Evolutionary conservation across 768 basidiomycete species (phyloP).

Genomic region (Austroboletus eburneus): DNA sequence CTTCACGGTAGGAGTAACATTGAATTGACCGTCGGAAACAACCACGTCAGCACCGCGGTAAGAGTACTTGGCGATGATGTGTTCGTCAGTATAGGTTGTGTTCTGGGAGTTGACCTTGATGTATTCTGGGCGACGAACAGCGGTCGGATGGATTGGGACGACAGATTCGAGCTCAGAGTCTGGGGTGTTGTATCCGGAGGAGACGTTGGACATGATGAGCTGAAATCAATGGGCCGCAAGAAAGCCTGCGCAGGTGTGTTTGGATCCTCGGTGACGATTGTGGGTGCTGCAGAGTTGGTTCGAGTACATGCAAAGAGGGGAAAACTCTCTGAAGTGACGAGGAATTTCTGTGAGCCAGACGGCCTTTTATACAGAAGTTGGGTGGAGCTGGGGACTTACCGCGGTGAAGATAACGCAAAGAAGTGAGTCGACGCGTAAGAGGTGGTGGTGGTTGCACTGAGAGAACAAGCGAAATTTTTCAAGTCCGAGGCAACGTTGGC

Average conservation of each 20-base stretch:
- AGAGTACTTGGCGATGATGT: conserved; percentile 77
- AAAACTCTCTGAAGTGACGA: conserved; percentile 26
- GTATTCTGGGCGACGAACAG: conserved; percentile 69
- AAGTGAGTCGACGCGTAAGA: neutral
- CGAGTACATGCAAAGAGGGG: conserved; percentile 83
- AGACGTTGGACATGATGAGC: conserved; percentile 40
- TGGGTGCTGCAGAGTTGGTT: conserved; percentile 89
- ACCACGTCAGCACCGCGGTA: conserved; percentile 75
- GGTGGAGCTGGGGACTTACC: conserved; percentile 2
- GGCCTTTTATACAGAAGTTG: conserved; percentile 32
- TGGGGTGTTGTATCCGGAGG: conserved; percentile 72
- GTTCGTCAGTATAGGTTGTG: conserved; percentile 74
- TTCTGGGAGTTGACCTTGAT: conserved; percentile 81
- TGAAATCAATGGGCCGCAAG: conserved; percentile 46
- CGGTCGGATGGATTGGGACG: conserved; percentile 78
- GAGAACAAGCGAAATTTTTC: conserved; percentile 17
- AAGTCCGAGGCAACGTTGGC: conserved; percentile 15
- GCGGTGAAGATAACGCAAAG: neutral
- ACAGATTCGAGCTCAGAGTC: conserved; percentile 66
- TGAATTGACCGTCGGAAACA: conserved; percentile 69
- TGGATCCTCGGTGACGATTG: conserved; percentile 83
- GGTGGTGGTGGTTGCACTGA: conserved; percentile 8
- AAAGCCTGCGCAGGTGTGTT: conserved; percentile 74
- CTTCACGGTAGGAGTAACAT: conserved; percentile 73
- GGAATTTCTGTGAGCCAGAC: too few relatives aligned